Percentiles rank a stretch among this genome's conserved stretches.
Conservation (phyloP, 192 early-diverging fungal genomes). For the Umbelopsis ramanniana region DNA sequence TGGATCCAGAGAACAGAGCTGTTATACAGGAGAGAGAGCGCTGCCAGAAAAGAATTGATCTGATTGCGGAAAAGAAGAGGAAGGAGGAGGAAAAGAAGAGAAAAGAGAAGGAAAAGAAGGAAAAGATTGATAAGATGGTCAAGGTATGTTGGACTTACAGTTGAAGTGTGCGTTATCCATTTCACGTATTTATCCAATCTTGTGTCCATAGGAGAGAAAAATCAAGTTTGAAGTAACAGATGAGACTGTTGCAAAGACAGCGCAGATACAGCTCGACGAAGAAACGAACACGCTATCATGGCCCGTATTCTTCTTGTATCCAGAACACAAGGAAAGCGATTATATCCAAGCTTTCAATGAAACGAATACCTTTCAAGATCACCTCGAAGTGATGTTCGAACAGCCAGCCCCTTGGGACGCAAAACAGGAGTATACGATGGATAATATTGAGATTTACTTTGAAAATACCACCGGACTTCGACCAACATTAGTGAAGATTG, state of each 20-base stretch:
- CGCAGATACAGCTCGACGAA: conserved; percentile 55
- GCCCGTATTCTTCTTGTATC: conserved; percentile 95
- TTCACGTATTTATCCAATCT: not conserved
- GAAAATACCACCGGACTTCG: conserved; percentile 55
- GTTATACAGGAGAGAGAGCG: conserved; percentile 36
- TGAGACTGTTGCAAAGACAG: conserved; percentile 41
- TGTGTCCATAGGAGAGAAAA: conserved; percentile 40
- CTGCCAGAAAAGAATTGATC: conserved; percentile 45
- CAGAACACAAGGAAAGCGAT: conserved; percentile 91
- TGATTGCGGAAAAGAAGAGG: conserved; percentile 50
- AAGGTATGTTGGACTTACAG: conserved; percentile 36
- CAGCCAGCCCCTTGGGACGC: conserved; percentile 86
- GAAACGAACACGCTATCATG: conserved; percentile 66
- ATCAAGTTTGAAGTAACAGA: conserved; percentile 49
- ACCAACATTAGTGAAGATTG: conserved; percentile 69
- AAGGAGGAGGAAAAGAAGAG: conserved; percentile 51
- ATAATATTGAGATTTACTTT: conserved; percentile 82
- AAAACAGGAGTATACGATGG: conserved; percentile 65
- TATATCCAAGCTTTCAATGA: conserved; percentile 87
- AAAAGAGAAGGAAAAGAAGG: conserved; percentile 53
- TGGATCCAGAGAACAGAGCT: conserved; percentile 57
- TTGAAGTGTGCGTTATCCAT: not conserved
- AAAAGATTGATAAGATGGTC: conserved; percentile 55
- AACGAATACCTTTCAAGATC: conserved; percentile 77
- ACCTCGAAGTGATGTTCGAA: conserved; percentile 82